These are phyloP conservation scores for Antitrichia curtipendula DNA, from an alignment of 225 moss, liverwort and hornwort species.

Conservation along the genomic window DNA sequence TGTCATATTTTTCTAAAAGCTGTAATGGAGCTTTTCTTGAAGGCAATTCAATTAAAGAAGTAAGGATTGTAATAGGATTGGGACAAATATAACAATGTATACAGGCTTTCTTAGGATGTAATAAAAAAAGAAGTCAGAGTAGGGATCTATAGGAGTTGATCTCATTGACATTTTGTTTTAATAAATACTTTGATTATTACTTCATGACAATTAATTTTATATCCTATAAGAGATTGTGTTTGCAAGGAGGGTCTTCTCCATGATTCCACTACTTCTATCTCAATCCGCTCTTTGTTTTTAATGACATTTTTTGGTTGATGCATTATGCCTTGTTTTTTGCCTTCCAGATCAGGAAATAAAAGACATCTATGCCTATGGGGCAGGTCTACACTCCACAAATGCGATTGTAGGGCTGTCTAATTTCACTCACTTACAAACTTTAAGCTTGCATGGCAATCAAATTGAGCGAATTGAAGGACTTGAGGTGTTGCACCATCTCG, in stretches of 20 bases:
- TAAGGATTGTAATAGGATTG: background rate
- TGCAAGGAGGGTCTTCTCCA: accelerated
- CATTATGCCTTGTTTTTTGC: background rate
- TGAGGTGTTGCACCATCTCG: constrained; percentile 38
- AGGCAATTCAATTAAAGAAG: background rate
- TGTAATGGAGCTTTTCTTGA: too few species aligned
- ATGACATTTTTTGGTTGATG: background rate
- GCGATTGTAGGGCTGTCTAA: constrained; percentile 37
- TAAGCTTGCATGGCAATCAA: constrained; percentile 86
- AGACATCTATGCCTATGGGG: constrained; percentile 66
- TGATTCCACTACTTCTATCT: background rate
- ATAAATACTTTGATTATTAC: background rate
- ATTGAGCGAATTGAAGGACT: constrained; percentile 61
- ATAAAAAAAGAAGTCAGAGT: too few species aligned
- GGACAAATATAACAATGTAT: background rate
- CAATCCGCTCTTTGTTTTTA: background rate
- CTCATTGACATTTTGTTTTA: background rate
- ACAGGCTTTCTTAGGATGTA: accelerated
- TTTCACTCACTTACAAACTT: constrained; percentile 48
- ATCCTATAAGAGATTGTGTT: background rate
- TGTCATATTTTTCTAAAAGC: background rate
- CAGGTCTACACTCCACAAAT: constrained; percentile 41
- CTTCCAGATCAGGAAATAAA: constrained; percentile 51
- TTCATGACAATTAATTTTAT: background rate
- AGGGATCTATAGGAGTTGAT: background rate